These are phyloP conservation scores for Cyberlindnera mycetangii DNA, from an alignment of 805 yeast genomes.

Conservation along the genomic window DNA sequence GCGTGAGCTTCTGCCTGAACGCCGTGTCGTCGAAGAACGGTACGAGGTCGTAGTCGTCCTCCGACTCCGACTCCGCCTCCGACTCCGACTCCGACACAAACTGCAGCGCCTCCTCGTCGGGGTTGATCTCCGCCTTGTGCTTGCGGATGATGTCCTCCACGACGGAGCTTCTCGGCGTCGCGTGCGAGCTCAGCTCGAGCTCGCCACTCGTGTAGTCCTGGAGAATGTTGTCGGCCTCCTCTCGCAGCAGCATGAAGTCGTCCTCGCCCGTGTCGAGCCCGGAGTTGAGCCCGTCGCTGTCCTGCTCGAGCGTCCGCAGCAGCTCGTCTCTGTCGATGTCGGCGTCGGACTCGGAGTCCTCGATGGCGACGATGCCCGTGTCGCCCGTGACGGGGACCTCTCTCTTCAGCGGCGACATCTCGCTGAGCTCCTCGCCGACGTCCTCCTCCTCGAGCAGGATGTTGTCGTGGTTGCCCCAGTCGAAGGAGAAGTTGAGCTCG, in stretches of 20 bases:
- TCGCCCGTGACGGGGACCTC: slow-evolving; percentile 20
- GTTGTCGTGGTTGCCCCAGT: slow-evolving; percentile 38
- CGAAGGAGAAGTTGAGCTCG: slow-evolving; percentile 41
- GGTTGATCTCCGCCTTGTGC: slow-evolving; percentile 38
- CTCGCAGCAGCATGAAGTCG: slow-evolving; percentile 35
- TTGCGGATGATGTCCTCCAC: slow-evolving; percentile 36
- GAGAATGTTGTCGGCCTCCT: slow-evolving; percentile 42
- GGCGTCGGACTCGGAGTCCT: slow-evolving; percentile 49
- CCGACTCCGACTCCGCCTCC: too few species aligned
- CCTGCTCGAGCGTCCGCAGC: slow-evolving; percentile 34
- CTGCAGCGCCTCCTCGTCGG: slow-evolving; percentile 38
- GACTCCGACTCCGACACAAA: slow-evolving; percentile 33
- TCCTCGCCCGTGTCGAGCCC: slow-evolving; percentile 35
- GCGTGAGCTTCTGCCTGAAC: slow-evolving; percentile 18
- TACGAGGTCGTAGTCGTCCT: slow-evolving; percentile 28
- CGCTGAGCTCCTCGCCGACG: slow-evolving; percentile 53
- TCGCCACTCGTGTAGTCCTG: slow-evolving; percentile 36
- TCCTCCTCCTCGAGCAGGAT: slow-evolving; percentile 49
- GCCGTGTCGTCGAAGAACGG: slow-evolving; percentile 41
- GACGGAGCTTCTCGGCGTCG: slow-evolving; percentile 33
- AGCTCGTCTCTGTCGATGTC: slow-evolving; percentile 53
- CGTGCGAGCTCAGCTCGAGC: slow-evolving; percentile 27
- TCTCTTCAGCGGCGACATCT: slow-evolving; percentile 17
- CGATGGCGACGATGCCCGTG: slow-evolving; percentile 24
- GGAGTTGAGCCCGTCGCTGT: slow-evolving; percentile 34